Evolutionary conservation across 192 early-diverging fungal genomes (phyloP).

Genomic region (Chytriomyces hyalinus): DNA sequence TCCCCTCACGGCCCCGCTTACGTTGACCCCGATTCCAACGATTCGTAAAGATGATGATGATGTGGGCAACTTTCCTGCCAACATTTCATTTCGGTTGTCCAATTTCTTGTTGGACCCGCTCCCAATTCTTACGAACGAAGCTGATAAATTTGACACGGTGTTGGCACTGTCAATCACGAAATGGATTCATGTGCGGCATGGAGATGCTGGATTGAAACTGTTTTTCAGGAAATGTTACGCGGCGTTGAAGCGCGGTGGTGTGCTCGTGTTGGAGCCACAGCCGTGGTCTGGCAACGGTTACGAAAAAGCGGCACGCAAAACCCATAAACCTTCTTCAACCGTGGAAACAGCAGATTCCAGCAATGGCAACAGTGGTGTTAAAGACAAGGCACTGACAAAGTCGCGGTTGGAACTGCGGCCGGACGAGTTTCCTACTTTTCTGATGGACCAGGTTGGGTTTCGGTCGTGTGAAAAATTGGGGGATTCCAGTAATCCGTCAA

Average conservation of each 20-base stretch:
- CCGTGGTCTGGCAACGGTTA: conserved; percentile 57
- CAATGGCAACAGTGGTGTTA: background rate
- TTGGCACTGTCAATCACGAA: conserved; percentile 75
- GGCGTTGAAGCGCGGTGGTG: conserved; percentile 60
- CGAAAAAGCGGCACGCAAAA: conserved; percentile 35
- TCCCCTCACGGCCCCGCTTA: conserved; percentile 51
- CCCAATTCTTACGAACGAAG: conserved; percentile 26
- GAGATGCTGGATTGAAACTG: conserved; percentile 67
- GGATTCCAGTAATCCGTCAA: conserved; percentile 3
- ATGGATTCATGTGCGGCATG: conserved; percentile 81
- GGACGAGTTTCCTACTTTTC: conserved; percentile 37
- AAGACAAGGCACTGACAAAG: background rate
- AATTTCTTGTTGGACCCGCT: conserved; percentile 64
- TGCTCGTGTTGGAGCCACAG: conserved; percentile 77
- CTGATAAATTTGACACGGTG: conserved; percentile 65
- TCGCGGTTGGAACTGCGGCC: conserved; percentile 28
- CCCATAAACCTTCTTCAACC: background rate
- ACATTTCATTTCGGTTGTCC: conserved; percentile 60
- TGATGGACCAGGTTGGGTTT: conserved; percentile 49
- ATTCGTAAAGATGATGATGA: conserved; percentile 7
- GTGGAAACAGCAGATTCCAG: background rate
- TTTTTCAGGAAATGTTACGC: conserved; percentile 73
- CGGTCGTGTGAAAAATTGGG: conserved; percentile 12
- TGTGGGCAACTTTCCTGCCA: conserved; percentile 59
- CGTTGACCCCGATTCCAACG: conserved; percentile 49